Conservation (phyloP, 192 early-diverging fungal genomes). For the Jimgerdemannia lactiflua region DNA sequence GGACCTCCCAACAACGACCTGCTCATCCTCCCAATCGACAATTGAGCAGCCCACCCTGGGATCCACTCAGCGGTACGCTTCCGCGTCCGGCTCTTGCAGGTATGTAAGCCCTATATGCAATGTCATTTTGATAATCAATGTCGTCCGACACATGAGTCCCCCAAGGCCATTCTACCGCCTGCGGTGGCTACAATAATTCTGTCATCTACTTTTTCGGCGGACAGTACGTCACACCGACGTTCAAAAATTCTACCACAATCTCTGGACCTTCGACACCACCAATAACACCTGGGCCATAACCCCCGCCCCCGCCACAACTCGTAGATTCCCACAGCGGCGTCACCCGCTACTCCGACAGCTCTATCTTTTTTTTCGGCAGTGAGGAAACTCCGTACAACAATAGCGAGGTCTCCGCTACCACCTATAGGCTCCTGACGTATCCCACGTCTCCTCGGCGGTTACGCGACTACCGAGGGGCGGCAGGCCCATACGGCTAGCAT, state of each 20-base stretch:
- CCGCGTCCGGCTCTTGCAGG: constrained; percentile 4
- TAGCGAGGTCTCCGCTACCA: constrained; percentile 6
- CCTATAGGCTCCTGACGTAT: background rate
- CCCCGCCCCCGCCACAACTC: background rate
- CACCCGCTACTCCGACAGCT: background rate
- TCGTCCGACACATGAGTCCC: background rate
- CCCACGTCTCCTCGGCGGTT: constrained; percentile 2
- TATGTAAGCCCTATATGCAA: background rate
- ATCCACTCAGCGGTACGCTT: constrained; percentile 11
- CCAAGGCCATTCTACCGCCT: constrained; percentile 4
- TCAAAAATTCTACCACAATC: background rate
- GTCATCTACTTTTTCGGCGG: constrained; percentile 12
- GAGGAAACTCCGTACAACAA: background rate
- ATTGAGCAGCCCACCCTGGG: constrained; percentile 1
- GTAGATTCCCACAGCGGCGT: constrained; percentile 8
- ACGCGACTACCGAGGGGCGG: background rate
- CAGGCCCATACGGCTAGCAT: constrained; percentile 10
- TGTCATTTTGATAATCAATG: background rate
- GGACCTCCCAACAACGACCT: constrained; percentile 11
- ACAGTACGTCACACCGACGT: background rate
- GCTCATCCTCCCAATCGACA: constrained; percentile 9
- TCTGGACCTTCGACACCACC: constrained; percentile 11
- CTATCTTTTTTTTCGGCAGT: constrained; percentile 9
- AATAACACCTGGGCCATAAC: constrained; percentile 7
- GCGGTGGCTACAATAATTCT: constrained; percentile 10